Evolutionary conservation across 2,329 filamentous ascomycete genomes (phyloP).

Genomic region (Aspergillus versicolor): DNA sequence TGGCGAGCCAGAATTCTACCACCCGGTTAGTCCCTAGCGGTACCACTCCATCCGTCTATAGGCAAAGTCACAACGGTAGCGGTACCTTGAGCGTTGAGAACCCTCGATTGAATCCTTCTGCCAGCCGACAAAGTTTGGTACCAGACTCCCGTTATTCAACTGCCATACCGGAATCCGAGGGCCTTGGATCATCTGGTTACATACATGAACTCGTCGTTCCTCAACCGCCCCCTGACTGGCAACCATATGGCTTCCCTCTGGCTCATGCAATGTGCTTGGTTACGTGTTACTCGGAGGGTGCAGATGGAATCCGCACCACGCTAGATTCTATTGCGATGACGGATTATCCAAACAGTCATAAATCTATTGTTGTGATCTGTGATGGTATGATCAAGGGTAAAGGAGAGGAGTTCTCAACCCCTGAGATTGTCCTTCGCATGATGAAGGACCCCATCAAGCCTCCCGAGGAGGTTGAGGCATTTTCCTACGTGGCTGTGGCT

Average conservation of each 20-base stretch:
- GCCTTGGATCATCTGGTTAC: constrained; percentile 83
- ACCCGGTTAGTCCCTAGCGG: constrained; percentile 64
- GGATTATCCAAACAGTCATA: constrained; percentile 99
- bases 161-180: constrained; percentile 62
- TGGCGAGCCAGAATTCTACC: constrained; percentile 84
- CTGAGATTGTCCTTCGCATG: constrained; percentile 88
- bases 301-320: constrained; percentile 87
- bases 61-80: constrained; percentile 54
- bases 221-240: constrained; percentile 94
- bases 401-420: constrained; percentile 81
- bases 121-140: constrained; percentile 59
- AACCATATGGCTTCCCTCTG: constrained; percentile 92
- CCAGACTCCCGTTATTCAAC: constrained; percentile 57
- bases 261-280: constrained; percentile 93
- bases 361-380: constrained; percentile 92
- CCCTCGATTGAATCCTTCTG: constrained; percentile 40
- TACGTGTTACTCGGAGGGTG: constrained; percentile 95
- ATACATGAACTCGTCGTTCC: constrained; percentile 95
- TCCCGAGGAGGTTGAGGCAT: constrained; percentile 79
- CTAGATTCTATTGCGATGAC: constrained; percentile 95
- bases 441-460: constrained; percentile 85
- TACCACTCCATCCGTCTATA: constrained; percentile 65
- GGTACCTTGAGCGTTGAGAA: constrained; percentile 53
- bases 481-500: constrained; percentile 94
- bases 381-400: constrained; percentile 97